Evolutionary conservation across 2,329 filamentous ascomycete genomes (phyloP).

Genomic region (Cladosporium colombiae): DNA sequence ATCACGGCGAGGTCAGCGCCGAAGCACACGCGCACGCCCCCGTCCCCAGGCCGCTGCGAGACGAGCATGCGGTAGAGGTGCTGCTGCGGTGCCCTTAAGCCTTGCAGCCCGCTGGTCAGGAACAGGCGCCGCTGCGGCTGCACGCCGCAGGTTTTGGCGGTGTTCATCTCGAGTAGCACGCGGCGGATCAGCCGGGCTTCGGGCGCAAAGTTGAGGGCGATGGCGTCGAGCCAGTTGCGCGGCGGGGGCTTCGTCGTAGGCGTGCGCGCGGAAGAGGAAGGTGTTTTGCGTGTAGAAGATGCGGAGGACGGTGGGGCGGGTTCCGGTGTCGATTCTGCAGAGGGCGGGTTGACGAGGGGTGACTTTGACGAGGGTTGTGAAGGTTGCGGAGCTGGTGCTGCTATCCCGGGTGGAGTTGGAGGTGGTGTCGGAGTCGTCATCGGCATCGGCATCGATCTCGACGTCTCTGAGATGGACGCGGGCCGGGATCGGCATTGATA

Average conservation of each 20-base stretch:
- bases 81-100: background rate
- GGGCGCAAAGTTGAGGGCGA: background rate
- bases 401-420: background rate
- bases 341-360: background rate
- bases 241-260: background rate
- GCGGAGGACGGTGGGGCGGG: background rate
- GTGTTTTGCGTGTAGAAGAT: background rate
- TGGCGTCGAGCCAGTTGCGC: background rate
- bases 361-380: background rate
- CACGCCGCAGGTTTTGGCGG: background rate
- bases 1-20: background rate
- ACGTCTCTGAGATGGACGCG: background rate
- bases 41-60: background rate
- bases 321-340: background rate
- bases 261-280: conserved; percentile 2
- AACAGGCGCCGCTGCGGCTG: background rate
- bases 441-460: background rate
- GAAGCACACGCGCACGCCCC: background rate
- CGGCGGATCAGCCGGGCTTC: background rate
- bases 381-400: background rate
- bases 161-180: background rate
- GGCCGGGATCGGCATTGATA: background rate
- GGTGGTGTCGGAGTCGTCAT: background rate
- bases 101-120: background rate
- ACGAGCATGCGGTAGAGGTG: background rate